phyloP scores from a whole-genome alignment of 2,329 filamentous ascomycete genomes.

The Didymella lethalis region DNA sequence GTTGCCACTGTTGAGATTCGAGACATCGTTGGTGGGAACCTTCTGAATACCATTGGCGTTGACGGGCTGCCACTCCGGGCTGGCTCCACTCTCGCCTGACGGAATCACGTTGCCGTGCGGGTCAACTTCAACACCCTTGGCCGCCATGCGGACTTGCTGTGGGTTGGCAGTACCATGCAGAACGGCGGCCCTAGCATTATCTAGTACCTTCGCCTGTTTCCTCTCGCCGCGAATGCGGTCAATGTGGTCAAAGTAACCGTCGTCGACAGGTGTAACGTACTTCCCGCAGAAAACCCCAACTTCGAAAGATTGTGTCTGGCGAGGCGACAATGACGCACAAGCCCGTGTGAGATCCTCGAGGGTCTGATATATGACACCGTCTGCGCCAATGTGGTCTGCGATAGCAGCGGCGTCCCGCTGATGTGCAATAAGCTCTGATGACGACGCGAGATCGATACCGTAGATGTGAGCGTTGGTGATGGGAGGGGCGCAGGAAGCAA shows the following conservation, averaged over 20 bases:
- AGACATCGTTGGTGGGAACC: slow-evolving; percentile 26
- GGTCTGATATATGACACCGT: slow-evolving; percentile 78
- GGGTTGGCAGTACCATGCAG: slow-evolving; percentile 68
- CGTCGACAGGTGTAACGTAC: slow-evolving; percentile 81
- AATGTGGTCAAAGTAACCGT: slow-evolving; percentile 83
- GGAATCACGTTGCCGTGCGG: slow-evolving; percentile 65
- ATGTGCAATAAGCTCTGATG: slow-evolving; percentile 74
- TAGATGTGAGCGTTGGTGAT: slow-evolving; percentile 90
- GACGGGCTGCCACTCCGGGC: slow-evolving; percentile 36
- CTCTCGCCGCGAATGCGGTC: slow-evolving; percentile 75
- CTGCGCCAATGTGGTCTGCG: slow-evolving; percentile 73
- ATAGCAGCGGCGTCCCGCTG: slow-evolving; percentile 68
- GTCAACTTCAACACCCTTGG: slow-evolving; percentile 67
- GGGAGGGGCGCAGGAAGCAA: slow-evolving; percentile 81
- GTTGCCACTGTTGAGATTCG: slow-evolving; percentile 27
- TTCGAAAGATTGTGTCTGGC: slow-evolving; percentile 74
- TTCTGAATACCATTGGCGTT: slow-evolving; percentile 31
- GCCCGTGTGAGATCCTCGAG: slow-evolving; percentile 81
- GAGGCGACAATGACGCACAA: slow-evolving; percentile 74
- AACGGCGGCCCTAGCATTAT: slow-evolving; percentile 70
- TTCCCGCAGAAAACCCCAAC: slow-evolving; percentile 90
- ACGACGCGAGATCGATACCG: slow-evolving; percentile 77
- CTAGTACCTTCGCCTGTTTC: slow-evolving; percentile 70
- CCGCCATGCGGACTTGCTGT: slow-evolving; percentile 68
- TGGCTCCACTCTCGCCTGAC: slow-evolving; percentile 42